phyloP scores from a whole-genome alignment of 1,284 basidiomycete genomes.

The Ustilago loliicola region DNA sequence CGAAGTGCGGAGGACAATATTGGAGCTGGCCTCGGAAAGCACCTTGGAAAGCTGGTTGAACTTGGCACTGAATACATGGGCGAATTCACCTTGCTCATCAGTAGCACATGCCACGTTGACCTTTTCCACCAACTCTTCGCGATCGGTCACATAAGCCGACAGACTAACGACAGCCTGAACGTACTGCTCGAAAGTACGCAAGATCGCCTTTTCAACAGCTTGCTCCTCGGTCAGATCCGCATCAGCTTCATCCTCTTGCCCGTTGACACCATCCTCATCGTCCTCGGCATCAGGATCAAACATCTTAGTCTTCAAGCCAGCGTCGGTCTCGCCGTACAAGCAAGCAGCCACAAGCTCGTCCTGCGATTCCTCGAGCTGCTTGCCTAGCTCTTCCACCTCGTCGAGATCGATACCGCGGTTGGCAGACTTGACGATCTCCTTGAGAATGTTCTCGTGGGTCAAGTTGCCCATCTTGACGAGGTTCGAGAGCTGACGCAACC shows the following conservation, averaged over 20 bases:
- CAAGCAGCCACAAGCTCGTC: conserved; percentile 58
- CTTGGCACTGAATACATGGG: conserved; percentile 39
- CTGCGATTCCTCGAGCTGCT: conserved; percentile 55
- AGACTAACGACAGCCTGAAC: conserved; percentile 40
- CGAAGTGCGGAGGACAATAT: conserved; percentile 19
- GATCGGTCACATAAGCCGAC: conserved; percentile 46
- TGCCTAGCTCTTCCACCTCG: conserved; percentile 46
- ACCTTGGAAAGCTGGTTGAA: conserved; percentile 50
- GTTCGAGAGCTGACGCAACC: conserved; percentile 44
- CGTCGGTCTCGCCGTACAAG: conserved; percentile 53
- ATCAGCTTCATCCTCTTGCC: conserved; percentile 24
- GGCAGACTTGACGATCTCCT: conserved; percentile 38
- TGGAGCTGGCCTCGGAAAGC: conserved; percentile 41
- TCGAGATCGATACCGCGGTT: conserved; percentile 37
- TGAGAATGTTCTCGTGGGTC: conserved; percentile 48
- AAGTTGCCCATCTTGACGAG: conserved; percentile 57
- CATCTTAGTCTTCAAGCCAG: conserved; percentile 46
- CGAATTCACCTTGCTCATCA: conserved; percentile 42
- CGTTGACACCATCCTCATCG: conserved; percentile 3
- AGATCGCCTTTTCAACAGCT: conserved; percentile 49
- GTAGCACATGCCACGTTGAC: conserved; percentile 41
- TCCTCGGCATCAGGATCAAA: conserved; percentile 40
- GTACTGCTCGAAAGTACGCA: conserved; percentile 54
- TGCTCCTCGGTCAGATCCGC: conserved; percentile 46
- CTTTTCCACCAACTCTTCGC: conserved; percentile 42